Percentiles rank a stretch among this genome's conserved stretches.
phyloP scores from a whole-genome alignment of 2,329 filamentous ascomycete species.

The Camillea tinctor region DNA sequence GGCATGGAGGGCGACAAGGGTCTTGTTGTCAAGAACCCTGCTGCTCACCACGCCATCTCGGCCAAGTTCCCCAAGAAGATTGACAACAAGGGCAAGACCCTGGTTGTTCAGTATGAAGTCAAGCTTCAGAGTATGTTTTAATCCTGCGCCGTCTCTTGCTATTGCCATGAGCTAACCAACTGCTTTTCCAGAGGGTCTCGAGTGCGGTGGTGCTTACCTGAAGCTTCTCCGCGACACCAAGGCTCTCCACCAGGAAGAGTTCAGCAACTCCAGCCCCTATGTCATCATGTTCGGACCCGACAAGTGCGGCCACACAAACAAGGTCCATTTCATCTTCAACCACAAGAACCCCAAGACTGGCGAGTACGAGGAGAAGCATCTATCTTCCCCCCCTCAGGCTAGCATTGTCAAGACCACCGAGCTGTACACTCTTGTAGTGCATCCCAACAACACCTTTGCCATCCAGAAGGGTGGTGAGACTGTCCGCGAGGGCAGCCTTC shows the following conservation, averaged over 20 bases:
- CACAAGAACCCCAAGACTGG: slow-evolving; percentile 99
- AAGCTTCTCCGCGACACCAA: slow-evolving; percentile 98
- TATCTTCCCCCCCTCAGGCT: slow-evolving; percentile 78
- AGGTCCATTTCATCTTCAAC: slow-evolving; percentile 98
- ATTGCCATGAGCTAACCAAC: slow-evolving; percentile 30
- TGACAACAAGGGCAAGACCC: slow-evolving; percentile 93
- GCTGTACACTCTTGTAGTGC: slow-evolving; percentile 95
- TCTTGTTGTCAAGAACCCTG: slow-evolving; percentile 95
- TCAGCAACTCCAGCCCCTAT: slow-evolving; percentile 95
- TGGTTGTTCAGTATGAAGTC: slow-evolving; percentile 98
- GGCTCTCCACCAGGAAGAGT: slow-evolving; percentile 94
- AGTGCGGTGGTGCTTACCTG: slow-evolving; percentile 98
- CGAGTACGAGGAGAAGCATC: slow-evolving; percentile 99
- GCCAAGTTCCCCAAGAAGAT: slow-evolving; percentile 97
- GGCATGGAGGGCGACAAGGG: slow-evolving; percentile 95
- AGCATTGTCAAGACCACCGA: slow-evolving; percentile 88
- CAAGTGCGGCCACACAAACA: slow-evolving; percentile 99
- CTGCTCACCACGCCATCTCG: slow-evolving; percentile 98
- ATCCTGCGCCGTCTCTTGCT: not conserved
- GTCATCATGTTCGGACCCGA: slow-evolving; percentile 99
- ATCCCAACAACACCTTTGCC: slow-evolving; percentile 92
- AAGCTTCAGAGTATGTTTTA: slow-evolving; percentile 94
- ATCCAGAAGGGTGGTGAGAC: slow-evolving; percentile 89
- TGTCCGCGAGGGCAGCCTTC: slow-evolving; percentile 83
- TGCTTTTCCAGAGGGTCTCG: slow-evolving; percentile 70